These are phyloP conservation scores for Schizophyllum amplum DNA, from an alignment of 1,284 basidiomycete species.

Conservation along the genomic window DNA sequence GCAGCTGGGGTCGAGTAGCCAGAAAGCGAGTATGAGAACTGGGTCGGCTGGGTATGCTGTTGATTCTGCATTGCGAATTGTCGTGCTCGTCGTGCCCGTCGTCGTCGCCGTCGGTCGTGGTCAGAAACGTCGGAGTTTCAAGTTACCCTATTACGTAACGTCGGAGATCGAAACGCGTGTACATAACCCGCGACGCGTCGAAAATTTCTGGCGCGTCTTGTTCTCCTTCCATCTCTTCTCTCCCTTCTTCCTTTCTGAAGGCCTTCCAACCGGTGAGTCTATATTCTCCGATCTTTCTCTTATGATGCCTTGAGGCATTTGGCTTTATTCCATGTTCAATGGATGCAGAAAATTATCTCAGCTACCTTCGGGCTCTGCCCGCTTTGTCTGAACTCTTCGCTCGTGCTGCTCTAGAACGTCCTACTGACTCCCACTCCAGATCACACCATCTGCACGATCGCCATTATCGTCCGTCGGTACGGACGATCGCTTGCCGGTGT, in stretches of 20 bases:
- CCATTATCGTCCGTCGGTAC: no score
- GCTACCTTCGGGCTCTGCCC: slow-evolving; percentile 21
- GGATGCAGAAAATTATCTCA: slow-evolving; percentile 18
- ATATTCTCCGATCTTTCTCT: slow-evolving; percentile 12
- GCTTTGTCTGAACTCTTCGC: slow-evolving; percentile 25
- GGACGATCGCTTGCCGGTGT: no score
- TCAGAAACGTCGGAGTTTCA: not conserved
- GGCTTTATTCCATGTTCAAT: slow-evolving; percentile 49
- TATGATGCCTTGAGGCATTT: slow-evolving; percentile 88
- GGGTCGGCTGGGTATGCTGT: not conserved
- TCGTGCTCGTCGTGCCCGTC: not conserved
- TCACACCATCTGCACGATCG: no score
- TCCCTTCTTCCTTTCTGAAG: slow-evolving; percentile 14
- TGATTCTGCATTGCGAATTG: not conserved
- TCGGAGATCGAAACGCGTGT: not conserved
- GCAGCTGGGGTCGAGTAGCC: slow-evolving; percentile 4
- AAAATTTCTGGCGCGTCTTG: slow-evolving; percentile 20
- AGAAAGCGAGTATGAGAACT: slow-evolving; percentile 1
- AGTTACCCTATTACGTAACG: not conserved
- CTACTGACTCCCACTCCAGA: no score
- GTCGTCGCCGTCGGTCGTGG: not conserved
- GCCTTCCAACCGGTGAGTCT: slow-evolving; percentile 1
- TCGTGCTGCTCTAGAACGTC: not conserved
- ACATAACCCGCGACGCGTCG: not conserved
- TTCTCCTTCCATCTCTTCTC: slow-evolving; percentile 23